Percentiles rank a stretch among this genome's conserved stretches.
Conservation (phyloP, 768 basidiomycete species). For the Rhizopogon sp. region DNA sequence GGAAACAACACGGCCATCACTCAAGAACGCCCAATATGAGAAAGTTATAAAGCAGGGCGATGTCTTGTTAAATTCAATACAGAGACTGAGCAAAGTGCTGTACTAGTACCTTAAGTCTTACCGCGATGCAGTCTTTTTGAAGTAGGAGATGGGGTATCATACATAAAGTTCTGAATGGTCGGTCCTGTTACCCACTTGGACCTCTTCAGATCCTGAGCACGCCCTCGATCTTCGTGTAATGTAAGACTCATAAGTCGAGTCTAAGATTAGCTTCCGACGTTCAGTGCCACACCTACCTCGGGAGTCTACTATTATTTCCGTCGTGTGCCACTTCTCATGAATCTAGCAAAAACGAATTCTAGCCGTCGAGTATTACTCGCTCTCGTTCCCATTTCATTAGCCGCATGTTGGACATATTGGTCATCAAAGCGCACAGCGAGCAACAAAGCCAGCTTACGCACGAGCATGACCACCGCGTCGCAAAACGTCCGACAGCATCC, state of each 20-base stretch:
- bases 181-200: background rate
- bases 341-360: background rate
- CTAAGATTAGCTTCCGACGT: background rate
- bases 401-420: constrained; percentile 8
- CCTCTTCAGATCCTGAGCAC: background rate
- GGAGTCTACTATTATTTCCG: background rate
- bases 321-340: background rate
- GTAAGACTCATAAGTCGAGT: background rate
- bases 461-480: background rate
- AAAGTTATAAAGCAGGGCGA: constrained; percentile 93
- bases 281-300: too few relatives aligned
- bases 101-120: constrained; percentile 27
- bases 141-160: background rate
- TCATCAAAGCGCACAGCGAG: background rate
- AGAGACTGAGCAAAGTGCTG: constrained; percentile 87
- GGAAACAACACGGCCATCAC: constrained; percentile 75
- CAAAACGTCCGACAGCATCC: constrained; percentile 31
- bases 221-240: background rate
- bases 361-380: constrained; percentile 5
- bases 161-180: background rate
- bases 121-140: background rate
- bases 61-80: constrained; percentile 79
- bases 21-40: constrained; percentile 87
- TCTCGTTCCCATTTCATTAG: constrained; percentile 5
- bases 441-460: background rate